phyloP scores from a whole-genome alignment of 345 rosid species.

The Lepidium aucheri region DNA sequence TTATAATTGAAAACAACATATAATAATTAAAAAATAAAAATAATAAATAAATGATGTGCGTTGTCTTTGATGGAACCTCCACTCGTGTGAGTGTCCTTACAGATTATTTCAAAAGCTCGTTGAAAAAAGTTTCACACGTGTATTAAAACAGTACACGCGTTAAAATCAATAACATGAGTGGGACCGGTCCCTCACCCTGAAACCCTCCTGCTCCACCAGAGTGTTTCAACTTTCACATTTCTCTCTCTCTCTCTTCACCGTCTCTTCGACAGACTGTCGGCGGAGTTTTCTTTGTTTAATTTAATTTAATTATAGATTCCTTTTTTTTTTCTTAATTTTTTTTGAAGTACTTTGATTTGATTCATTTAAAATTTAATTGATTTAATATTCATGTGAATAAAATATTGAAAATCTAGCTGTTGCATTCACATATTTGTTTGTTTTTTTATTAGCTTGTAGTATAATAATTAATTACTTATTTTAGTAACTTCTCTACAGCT shows the following conservation, averaged over 20 bases:
- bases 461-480: slow-evolving; percentile 14
- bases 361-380: not conserved
- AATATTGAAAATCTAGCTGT: slow-evolving; percentile 20
- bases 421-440: slow-evolving; percentile 20
- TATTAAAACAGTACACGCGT: slow-evolving; percentile 18
- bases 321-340: not conserved
- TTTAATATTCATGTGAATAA: slow-evolving; percentile 1
- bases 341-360: not conserved
- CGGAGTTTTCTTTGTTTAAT: slow-evolving; percentile 13
- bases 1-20: not conserved
- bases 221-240: slow-evolving; percentile 15
- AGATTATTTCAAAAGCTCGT: not conserved
- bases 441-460: not conserved
- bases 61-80: slow-evolving; percentile 1
- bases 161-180: slow-evolving; percentile 2
- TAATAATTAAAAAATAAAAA: not conserved
- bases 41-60: not conserved
- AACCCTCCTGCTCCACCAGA: slow-evolving; percentile 23
- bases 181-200: not conserved
- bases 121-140: slow-evolving; percentile 15
- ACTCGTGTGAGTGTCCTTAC: slow-evolving; percentile 21
- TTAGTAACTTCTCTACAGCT: slow-evolving; percentile 26
- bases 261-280: slow-evolving; percentile 27
- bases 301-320: not conserved
- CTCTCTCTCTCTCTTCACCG: slow-evolving; percentile 23